Conservation (phyloP, 495 filamentous ascomycete genomes). For the Pyrenula massariospora region DNA sequence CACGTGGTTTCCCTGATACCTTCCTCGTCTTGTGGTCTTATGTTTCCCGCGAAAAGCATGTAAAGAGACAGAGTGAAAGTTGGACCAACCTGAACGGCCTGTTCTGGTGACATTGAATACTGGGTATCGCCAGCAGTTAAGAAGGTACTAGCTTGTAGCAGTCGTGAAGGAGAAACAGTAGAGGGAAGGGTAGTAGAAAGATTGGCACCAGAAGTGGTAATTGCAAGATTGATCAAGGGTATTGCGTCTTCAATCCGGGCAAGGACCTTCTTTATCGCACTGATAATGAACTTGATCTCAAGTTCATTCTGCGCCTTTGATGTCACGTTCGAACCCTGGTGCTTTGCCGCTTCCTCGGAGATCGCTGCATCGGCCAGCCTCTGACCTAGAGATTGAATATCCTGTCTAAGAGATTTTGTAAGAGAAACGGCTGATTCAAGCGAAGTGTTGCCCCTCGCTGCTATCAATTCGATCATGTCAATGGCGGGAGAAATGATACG, state of each 20-base stretch:
- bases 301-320: slow-evolving; percentile 35
- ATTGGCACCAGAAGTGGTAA: slow-evolving; percentile 86
- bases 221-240: slow-evolving; percentile 86
- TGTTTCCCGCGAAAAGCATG: slow-evolving; percentile 87
- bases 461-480: slow-evolving; percentile 87
- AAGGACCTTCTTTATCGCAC: slow-evolving; percentile 66
- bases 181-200: slow-evolving; percentile 66
- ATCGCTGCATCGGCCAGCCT: slow-evolving; percentile 59
- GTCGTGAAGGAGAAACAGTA: slow-evolving; percentile 78
- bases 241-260: slow-evolving; percentile 82
- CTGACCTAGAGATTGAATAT: slow-evolving; percentile 76
- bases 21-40: slow-evolving; percentile 50
- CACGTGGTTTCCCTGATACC: slow-evolving; percentile 68
- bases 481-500: slow-evolving; percentile 85
- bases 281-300: slow-evolving; percentile 59
- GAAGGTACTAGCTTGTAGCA: slow-evolving; percentile 90
- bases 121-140: slow-evolving; percentile 80
- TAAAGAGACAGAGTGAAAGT: slow-evolving; percentile 85
- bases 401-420: slow-evolving; percentile 75
- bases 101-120: slow-evolving; percentile 51
- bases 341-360: slow-evolving; percentile 48
- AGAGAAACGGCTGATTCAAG: slow-evolving; percentile 80
- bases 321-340: slow-evolving; percentile 34
- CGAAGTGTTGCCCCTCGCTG: slow-evolving; percentile 88
- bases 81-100: slow-evolving; percentile 75